phyloP scores from a whole-genome alignment of 1,284 basidiomycete species.

The Ganoderma leucocontextum region DNA sequence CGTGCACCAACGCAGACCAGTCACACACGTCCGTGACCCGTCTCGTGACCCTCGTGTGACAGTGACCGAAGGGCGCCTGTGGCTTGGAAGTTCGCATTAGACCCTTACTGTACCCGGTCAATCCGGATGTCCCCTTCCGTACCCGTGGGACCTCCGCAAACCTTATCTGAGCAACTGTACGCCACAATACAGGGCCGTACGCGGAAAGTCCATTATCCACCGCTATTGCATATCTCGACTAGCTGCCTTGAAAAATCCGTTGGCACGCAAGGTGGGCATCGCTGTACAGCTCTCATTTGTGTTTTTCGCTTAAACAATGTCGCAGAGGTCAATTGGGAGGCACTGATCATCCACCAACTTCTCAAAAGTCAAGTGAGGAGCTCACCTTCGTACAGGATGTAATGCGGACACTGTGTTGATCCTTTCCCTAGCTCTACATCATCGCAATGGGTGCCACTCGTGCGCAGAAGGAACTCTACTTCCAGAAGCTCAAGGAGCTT shows the following conservation, averaged over 20 bases:
- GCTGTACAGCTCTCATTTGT: not conserved
- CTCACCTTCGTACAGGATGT: not conserved
- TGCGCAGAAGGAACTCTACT: constrained; percentile 93
- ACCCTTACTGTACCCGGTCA: constrained; percentile 19
- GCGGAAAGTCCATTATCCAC: constrained; percentile 16
- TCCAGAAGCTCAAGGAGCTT: constrained; percentile 93
- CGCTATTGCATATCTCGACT: constrained; percentile 33
- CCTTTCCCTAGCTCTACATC: constrained; percentile 22
- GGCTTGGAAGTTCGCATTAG: constrained; percentile 21
- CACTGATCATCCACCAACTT: constrained; percentile 48
- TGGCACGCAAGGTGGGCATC: constrained; percentile 64
- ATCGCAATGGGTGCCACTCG: constrained; percentile 90
- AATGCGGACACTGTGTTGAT: not conserved
- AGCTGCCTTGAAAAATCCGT: constrained; percentile 89
- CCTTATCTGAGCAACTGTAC: constrained; percentile 41
- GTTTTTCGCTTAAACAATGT: constrained; percentile 8
- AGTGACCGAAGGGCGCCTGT: not conserved
- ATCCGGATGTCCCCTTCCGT: not conserved
- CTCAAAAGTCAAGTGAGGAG: constrained; percentile 35
- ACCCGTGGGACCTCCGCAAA: constrained; percentile 28
- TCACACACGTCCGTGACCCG: not conserved
- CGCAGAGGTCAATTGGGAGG: constrained; percentile 89
- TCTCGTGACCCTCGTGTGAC: not conserved
- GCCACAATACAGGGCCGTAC: constrained; percentile 30
- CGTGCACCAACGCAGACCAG: too few species aligned